Evolutionary conservation across 2,329 filamentous ascomycete genomes (phyloP).

Genomic region (Sclerotinia borealis): DNA sequence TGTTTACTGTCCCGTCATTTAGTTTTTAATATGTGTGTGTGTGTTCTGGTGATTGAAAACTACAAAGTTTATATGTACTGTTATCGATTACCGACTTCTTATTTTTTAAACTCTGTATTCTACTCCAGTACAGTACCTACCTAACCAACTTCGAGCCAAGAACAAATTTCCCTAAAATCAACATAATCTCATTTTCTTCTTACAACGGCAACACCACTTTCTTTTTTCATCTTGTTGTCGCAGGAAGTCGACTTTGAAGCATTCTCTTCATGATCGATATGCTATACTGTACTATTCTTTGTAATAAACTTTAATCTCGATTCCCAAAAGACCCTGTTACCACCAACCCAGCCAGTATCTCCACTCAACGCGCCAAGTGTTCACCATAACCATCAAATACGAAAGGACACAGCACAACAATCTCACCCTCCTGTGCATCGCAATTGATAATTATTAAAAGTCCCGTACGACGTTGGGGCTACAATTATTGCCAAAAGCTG

Average conservation of each 20-base stretch:
- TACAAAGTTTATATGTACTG: too few species aligned
- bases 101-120: too few species aligned
- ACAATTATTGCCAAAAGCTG: conserved; percentile 9
- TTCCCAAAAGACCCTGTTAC: neutral
- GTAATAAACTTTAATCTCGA: conserved; percentile 1
- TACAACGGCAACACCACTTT: neutral
- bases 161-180: conserved; percentile 6
- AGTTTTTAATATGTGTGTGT: too few species aligned
- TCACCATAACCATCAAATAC: conserved; percentile 8
- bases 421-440: conserved; percentile 7
- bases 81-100: too few species aligned
- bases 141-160: conserved; percentile 1
- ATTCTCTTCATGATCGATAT: conserved; percentile 1
- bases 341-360: neutral
- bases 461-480: conserved; percentile 11
- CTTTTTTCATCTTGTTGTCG: neutral
- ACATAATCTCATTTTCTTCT: neutral
- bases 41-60: too few species aligned
- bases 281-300: neutral
- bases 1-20: too few species aligned
- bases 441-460: neutral
- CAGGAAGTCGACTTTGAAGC: neutral
- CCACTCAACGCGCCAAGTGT: conserved; percentile 14
- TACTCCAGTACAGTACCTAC: too few species aligned
- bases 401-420: conserved; percentile 12